A percentile compares a stretch with the other conserved stretches of the same genome.
phyloP scores from a whole-genome alignment of 2,329 filamentous ascomycete genomes.

The Phialophora chinensis region DNA sequence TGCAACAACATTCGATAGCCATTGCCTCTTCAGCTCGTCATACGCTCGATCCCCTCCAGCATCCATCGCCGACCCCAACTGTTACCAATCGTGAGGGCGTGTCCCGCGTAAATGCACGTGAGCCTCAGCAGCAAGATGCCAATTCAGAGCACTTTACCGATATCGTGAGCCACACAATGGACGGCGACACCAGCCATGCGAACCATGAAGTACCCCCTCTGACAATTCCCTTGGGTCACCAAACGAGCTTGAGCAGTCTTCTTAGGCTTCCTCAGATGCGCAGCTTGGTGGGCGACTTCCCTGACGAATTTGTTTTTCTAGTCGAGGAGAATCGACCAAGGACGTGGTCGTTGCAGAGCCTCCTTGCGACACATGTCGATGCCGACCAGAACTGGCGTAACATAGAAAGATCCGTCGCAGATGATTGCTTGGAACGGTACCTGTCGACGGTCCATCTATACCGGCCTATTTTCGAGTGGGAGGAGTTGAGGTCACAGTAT shows the following conservation, averaged over 20 bases:
- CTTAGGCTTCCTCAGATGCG: slow-evolving; percentile 12
- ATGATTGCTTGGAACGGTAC: not conserved
- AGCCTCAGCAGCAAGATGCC: not conserved
- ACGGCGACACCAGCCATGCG: not conserved
- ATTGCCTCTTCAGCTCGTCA: not conserved
- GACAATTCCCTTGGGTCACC: slow-evolving; percentile 20
- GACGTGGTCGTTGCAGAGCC: not conserved
- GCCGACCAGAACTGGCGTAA: not conserved
- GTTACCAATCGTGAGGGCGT: not conserved
- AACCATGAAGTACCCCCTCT: slow-evolving; percentile 11
- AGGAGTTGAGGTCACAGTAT: not conserved
- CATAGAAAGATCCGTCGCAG: not conserved
- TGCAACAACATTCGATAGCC: not conserved
- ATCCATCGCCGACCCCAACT: not conserved
- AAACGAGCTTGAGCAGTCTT: slow-evolving; percentile 22
- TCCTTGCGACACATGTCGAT: not conserved
- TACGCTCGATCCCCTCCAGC: not conserved
- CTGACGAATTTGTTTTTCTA: not conserved
- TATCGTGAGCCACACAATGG: not conserved
- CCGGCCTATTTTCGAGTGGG: not conserved
- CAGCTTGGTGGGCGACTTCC: not conserved
- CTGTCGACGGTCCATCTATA: not conserved
- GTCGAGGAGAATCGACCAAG: not conserved
- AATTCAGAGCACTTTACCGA: not conserved
- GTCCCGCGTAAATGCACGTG: not conserved